Percentiles rank a stretch among this genome's conserved stretches.
Evolutionary conservation across 371 early-diverging fungal genomes (phyloP).

Genomic region (Rhizopus arrhizus): DNA sequence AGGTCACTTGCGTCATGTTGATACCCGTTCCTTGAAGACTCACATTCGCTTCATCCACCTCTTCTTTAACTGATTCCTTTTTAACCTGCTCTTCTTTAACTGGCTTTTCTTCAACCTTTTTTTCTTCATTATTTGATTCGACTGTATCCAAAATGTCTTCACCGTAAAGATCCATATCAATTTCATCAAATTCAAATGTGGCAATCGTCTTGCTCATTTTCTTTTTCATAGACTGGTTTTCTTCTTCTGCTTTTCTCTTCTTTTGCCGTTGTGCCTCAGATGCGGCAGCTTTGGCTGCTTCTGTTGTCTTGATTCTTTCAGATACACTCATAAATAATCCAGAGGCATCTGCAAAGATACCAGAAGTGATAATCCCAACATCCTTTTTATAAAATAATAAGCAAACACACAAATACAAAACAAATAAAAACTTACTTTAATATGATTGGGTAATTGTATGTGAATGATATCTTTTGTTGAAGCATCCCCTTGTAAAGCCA

Average conservation of each 20-base stretch:
- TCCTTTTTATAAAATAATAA: conserved; percentile 27
- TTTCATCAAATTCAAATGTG: conserved; percentile 53
- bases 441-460: conserved; percentile 37
- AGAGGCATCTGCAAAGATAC: conserved; percentile 62
- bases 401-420: background rate
- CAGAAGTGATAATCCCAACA: conserved; percentile 49
- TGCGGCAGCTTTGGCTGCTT: conserved; percentile 1
- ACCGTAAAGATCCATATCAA: conserved; percentile 71
- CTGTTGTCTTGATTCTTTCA: conserved; percentile 19
- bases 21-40: conserved; percentile 33
- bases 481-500: conserved; percentile 63
- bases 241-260: conserved; percentile 36
- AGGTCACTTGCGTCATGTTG: conserved; percentile 28
- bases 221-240: conserved; percentile 20
- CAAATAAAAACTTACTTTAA: conserved; percentile 41
- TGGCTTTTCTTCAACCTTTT: background rate
- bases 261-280: conserved; percentile 14
- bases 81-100: background rate
- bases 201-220: conserved; percentile 13
- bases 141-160: conserved; percentile 35
- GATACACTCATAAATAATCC: conserved; percentile 52
- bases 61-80: conserved; percentile 13
- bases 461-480: conserved; percentile 47
- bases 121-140: background rate
- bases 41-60: conserved; percentile 47